Evolutionary conservation across 2,329 filamentous ascomycete genomes (phyloP), one percentile per base, ranked within the genome.

Genomic region (Phialemonium atrogriseum): DNA sequence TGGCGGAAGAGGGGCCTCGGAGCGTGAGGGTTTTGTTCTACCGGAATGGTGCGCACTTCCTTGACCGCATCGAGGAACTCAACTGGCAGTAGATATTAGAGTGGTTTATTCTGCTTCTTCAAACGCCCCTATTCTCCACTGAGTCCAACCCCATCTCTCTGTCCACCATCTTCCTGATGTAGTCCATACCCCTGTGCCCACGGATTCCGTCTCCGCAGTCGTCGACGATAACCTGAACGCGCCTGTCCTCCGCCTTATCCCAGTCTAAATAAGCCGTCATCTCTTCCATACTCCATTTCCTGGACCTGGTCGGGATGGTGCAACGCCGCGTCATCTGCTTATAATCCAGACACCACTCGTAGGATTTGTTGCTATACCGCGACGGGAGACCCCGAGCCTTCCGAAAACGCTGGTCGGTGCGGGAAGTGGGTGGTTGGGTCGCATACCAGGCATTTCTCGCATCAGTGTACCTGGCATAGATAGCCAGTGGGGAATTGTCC

Each of bases 201-300:
- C n/a, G n/a, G n/a, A n/a, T n/a, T n/a, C n/a, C n/a, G n/a, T n/a
- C n/a, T n/a, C n/a, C n/a, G n/a, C n/a, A n/a, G n/a, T n/a, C n/a
- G n/a, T n/a, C n/a, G n/a, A n/a, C n/a, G n/a, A n/a, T n/a, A n/a
- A n/a, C n/a, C n/a, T 45, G 39, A 29, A 46, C 29, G 9, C 41
- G 39, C n/a, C 43, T 34, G 21, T 46, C 31, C 33, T 48, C 41
- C 12, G 36, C 35, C 30, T 32, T 42, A 11, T 37, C 33, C 41
- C 40, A 47, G 30, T 47, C 44, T 15, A 45, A 23, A 35, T 46
- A 47, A 16, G 41, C 38, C 35, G 43, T 46, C 36, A 47, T 44
- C 28, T 48, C 41, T 27, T 46, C 40, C 38, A 37, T 42, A 5
- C 30, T 42, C 38, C 34, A 47, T 4, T 44, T 27, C n/a, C 41